A percentile compares a stretch with the other conserved stretches of the same genome.
phyloP scores from a whole-genome alignment of 208 protist genomes.

The Crithidia acanthocephali region DNA sequence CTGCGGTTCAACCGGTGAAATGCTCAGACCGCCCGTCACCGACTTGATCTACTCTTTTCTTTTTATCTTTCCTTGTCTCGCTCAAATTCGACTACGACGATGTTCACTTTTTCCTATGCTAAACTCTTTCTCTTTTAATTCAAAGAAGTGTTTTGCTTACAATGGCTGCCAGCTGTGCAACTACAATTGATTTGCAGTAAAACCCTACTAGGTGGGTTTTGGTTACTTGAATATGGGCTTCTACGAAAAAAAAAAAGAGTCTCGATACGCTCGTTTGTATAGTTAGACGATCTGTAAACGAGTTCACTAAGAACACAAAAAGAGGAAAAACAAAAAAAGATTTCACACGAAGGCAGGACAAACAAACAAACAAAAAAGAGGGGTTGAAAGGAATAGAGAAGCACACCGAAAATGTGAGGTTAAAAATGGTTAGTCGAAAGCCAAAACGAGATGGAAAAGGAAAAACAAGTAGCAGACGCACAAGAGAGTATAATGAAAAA shows the following conservation, averaged over 20 bases:
- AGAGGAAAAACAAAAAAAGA: neutral
- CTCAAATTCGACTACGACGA: neutral
- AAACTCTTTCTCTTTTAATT: neutral
- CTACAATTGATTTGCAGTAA: neutral
- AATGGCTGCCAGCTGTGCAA: neutral
- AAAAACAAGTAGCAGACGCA: slow-evolving; percentile 3
- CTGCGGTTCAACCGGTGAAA: neutral
- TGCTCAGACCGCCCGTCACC: neutral
- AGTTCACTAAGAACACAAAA: neutral
- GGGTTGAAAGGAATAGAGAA: neutral
- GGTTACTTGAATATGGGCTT: neutral
- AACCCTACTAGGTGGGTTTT: neutral
- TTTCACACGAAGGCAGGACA: neutral
- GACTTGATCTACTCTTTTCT: neutral
- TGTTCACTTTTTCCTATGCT: neutral
- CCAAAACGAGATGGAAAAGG: neutral
- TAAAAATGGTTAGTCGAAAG: neutral
- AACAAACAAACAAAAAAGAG: neutral
- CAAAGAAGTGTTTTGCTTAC: too few species aligned
- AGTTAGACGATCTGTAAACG: neutral
- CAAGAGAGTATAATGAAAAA: slow-evolving; percentile 1
- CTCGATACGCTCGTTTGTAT: neutral
- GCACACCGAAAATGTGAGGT: neutral
- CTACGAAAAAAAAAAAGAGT: neutral
- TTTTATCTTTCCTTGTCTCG: neutral